Evolutionary conservation across 805 yeast genomes (phyloP).

Genomic region (Scheffersomyces lignosus): DNA sequence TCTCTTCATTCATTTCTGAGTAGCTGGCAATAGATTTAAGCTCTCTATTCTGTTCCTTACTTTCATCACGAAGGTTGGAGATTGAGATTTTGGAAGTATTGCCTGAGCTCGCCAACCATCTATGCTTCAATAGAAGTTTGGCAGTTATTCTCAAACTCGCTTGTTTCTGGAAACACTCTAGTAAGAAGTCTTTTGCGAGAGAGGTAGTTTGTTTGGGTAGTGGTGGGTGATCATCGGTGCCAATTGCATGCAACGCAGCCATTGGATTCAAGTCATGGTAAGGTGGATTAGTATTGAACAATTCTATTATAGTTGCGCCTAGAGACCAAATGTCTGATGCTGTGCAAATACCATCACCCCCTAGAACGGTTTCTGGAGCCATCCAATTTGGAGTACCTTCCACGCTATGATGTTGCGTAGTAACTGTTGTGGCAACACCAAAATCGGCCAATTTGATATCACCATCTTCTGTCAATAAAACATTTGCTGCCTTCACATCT

Average conservation of each 20-base stretch:
- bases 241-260: constrained; percentile 83
- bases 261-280: constrained; percentile 72
- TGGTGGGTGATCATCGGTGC: constrained; percentile 69
- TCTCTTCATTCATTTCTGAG: constrained; percentile 31
- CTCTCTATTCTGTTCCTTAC: constrained; percentile 2
- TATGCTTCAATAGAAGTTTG: constrained; percentile 51
- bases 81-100: constrained; percentile 5
- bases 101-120: constrained; percentile 48
- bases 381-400: constrained; percentile 97
- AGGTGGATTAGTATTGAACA: constrained; percentile 85
- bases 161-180: constrained; percentile 70
- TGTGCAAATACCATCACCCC: constrained; percentile 78
- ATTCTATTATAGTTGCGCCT: constrained; percentile 92
- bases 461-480: constrained; percentile 64
- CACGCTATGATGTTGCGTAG: constrained; percentile 41
- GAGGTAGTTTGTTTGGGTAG: constrained; percentile 54
- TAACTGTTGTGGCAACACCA: constrained; percentile 81
- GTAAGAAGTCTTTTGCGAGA: constrained; percentile 53
- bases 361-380: constrained; percentile 93
- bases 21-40: constrained; percentile 24
- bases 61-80: constrained; percentile 1
- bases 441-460: constrained; percentile 88
- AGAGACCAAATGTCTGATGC: constrained; percentile 92
- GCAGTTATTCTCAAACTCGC: constrained; percentile 62
- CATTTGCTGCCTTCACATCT: constrained; percentile 92